Evolutionary conservation across 345 rosid genomes (phyloP).

Genomic region (Salix purpurea): DNA sequence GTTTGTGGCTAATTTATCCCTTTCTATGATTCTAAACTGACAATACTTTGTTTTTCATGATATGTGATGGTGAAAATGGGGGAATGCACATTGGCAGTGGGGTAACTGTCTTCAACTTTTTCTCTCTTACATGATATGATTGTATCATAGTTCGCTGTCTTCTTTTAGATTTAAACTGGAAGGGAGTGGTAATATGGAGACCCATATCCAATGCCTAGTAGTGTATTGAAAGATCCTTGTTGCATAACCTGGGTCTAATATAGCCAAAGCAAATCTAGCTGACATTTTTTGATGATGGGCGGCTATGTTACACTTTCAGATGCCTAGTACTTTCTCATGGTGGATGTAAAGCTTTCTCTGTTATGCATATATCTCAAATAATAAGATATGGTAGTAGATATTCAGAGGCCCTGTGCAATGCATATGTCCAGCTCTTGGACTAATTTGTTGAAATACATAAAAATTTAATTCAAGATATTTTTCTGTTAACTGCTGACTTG

Average conservation of each 20-base stretch:
- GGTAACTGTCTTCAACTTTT: constrained; percentile 51
- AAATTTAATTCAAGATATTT: not conserved
- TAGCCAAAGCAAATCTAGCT: too few species aligned
- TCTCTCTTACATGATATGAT: constrained; percentile 13
- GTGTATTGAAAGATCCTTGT: too few species aligned
- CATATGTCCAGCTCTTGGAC: not conserved
- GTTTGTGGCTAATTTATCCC: constrained; percentile 1
- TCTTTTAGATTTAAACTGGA: not conserved
- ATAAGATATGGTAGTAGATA: not conserved
- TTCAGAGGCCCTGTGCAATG: not conserved
- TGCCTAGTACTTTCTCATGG: not conserved
- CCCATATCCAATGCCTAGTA: too few species aligned
- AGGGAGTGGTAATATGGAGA: too few species aligned
- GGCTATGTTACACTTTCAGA: too few species aligned
- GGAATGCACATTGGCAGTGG: constrained; percentile 60
- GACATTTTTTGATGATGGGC: too few species aligned
- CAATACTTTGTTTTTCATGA: constrained; percentile 23
- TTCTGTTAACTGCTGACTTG: not conserved
- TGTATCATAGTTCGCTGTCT: not conserved
- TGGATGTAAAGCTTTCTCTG: not conserved
- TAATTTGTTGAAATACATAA: not conserved
- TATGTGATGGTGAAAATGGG: constrained; percentile 30
- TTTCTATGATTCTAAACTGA: constrained; percentile 31
- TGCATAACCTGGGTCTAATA: too few species aligned
- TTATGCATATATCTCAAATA: not conserved